Base-by-base conservation (phyloP, 768 basidiomycete species). In the Erythrobasidium yunnanense region DNA sequence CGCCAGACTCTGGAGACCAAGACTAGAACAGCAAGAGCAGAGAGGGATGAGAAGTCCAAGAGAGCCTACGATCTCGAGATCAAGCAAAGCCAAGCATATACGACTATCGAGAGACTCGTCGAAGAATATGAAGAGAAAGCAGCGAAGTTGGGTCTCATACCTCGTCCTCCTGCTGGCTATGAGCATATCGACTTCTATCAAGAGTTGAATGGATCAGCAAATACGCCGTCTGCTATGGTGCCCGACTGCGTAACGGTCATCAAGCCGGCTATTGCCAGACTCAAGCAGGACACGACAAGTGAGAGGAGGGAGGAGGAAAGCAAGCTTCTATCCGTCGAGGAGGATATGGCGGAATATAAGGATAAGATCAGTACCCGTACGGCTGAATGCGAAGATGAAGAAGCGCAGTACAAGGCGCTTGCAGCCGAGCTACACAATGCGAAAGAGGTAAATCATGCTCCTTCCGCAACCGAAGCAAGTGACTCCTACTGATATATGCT, bases 351-450 rank as follows among this genome's bases (percentile, higher is more conserved):
- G 69, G 83, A 82, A 70, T 81, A 89, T 27, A 88, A 91, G 68
- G 83, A 92, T 70, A 86, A 88, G 67, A 81, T 89, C 8, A 90
- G 93, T 73, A 82, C 86, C 70, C 76, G 88, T 56, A 82, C 81
- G 0, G 77, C 84, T 58, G 84, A 87, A 68, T 87, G 87, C 72
- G 89, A 92, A 75, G 86, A 87, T 62, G 77, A 86, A 67, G 87
- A 87, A 65, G 85, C 88, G 71, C 87, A 90, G 69, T 82, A 87
- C 23, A 79, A 77, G 51, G 85, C 86, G 72, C 74, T 85, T 23
- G 86, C 87, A 74, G 85, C 85, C 75, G 87, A 87, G 74, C 84
- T 85, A 8, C 86, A 88, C 68, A 85, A 87, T 70, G 77, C 89
- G 54, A 83, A 88, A 75, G 87, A 90, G 75, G 90, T 88, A 56